Conservation (phyloP, 2,329 filamentous ascomycete genomes). For the Microdochium trichocladiopsis region DNA sequence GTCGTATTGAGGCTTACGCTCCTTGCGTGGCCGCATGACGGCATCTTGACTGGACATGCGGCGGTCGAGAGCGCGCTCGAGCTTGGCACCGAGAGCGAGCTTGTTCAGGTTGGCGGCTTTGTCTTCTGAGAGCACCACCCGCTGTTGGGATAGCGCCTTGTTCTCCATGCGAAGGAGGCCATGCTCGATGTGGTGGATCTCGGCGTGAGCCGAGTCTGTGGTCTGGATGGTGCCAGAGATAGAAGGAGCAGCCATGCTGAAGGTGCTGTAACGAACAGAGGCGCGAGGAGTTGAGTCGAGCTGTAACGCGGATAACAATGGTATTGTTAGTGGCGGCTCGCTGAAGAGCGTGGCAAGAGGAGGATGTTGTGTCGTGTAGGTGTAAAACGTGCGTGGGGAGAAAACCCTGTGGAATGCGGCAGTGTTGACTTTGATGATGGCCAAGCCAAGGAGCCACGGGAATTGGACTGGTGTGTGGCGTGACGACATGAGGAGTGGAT, state of each 20-base stretch:
- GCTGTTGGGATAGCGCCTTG: constrained; percentile 75
- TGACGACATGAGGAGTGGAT: background rate
- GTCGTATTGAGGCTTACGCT: constrained; percentile 18
- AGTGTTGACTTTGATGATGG: background rate
- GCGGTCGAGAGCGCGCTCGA: constrained; percentile 78
- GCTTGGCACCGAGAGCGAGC: constrained; percentile 81
- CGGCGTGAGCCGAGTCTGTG: constrained; percentile 46
- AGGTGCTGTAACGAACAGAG: constrained; percentile 52
- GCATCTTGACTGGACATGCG: constrained; percentile 88
- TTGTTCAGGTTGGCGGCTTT: constrained; percentile 80
- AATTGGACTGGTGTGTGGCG: background rate
- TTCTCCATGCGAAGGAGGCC: constrained; percentile 85
- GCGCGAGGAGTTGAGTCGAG: constrained; percentile 33
- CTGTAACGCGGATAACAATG: constrained; percentile 4
- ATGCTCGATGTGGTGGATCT: constrained; percentile 64
- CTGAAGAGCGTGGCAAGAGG: too few species aligned
- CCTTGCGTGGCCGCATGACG: constrained; percentile 60
- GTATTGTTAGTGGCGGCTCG: too few species aligned
- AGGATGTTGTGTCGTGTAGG: too few species aligned
- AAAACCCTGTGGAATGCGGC: background rate
- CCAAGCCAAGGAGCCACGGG: background rate
- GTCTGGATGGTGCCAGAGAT: constrained; percentile 51
- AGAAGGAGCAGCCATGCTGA: constrained; percentile 48
- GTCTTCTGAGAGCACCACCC: constrained; percentile 70
- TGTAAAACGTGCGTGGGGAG: background rate